These are phyloP conservation scores for Mariannaea elegans DNA, from an alignment of 2,329 filamentous ascomycete species.

Conservation along the genomic window DNA sequence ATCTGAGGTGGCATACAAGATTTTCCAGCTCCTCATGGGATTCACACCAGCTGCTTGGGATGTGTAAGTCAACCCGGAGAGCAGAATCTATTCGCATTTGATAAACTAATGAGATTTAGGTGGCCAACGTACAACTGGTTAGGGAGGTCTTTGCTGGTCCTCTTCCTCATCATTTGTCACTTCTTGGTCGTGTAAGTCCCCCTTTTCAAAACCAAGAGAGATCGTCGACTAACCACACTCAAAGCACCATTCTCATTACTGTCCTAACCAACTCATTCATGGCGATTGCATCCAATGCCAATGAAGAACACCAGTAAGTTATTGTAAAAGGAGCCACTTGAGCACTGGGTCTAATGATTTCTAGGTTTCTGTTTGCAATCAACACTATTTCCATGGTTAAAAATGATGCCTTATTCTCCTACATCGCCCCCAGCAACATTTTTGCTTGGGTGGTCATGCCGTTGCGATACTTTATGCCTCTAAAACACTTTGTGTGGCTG, in stretches of 20 bases:
- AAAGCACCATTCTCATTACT: slow-evolving; percentile 85
- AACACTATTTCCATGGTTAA: slow-evolving; percentile 99
- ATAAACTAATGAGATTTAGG: slow-evolving; percentile 43
- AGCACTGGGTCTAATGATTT: slow-evolving; percentile 15
- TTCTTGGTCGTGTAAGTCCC: slow-evolving; percentile 80
- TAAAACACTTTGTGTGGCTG: slow-evolving; percentile 82
- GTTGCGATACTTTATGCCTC: slow-evolving; percentile 79
- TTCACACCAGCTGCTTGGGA: slow-evolving; percentile 97
- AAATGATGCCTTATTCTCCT: slow-evolving; percentile 95
- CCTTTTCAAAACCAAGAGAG: background rate
- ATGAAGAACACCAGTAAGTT: slow-evolving; percentile 81
- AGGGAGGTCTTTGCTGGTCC: slow-evolving; percentile 76
- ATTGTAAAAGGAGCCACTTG: accelerated
- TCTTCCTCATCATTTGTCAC: slow-evolving; percentile 94
- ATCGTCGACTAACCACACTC: slow-evolving; percentile 1
- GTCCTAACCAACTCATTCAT: slow-evolving; percentile 98
- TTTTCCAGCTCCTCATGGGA: slow-evolving; percentile 95
- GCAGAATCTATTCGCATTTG: background rate
- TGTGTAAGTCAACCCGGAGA: slow-evolving; percentile 61
- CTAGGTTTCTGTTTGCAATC: slow-evolving; percentile 86
- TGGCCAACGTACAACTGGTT: slow-evolving; percentile 81
- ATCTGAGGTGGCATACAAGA: slow-evolving; percentile 81
- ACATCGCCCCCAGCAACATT: slow-evolving; percentile 90
- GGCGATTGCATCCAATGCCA: slow-evolving; percentile 91
- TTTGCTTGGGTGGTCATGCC: slow-evolving; percentile 91